phyloP scores from a whole-genome alignment of 805 yeast species.

The Isabelozyma pseudorhagii region DNA sequence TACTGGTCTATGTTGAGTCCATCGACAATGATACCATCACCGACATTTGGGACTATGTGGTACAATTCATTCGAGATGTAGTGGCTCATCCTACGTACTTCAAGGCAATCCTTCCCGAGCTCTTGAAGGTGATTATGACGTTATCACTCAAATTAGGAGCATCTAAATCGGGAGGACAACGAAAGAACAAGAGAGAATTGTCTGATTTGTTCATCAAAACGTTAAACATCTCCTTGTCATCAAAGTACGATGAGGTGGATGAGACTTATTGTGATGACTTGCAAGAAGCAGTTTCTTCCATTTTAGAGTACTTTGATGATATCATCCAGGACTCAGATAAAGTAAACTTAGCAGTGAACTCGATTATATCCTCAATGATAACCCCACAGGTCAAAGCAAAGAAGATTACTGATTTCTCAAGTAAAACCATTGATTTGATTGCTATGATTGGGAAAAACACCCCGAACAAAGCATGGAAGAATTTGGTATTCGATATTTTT shows the following conservation, averaged over 20 bases:
- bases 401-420: slow-evolving; percentile 33
- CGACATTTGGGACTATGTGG: slow-evolving; percentile 67
- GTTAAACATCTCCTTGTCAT: slow-evolving; percentile 13
- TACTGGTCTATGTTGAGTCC: slow-evolving; percentile 59
- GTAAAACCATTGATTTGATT: slow-evolving; percentile 45
- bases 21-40: slow-evolving; percentile 75
- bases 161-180: slow-evolving; percentile 61
- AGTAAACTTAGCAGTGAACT: slow-evolving; percentile 44
- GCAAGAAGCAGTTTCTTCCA: slow-evolving; percentile 10
- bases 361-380: slow-evolving; percentile 52
- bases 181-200: slow-evolving; percentile 56
- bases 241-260: slow-evolving; percentile 1
- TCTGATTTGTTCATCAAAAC: slow-evolving; percentile 33
- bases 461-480: slow-evolving; percentile 59
- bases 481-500: slow-evolving; percentile 59
- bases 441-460: slow-evolving; percentile 29
- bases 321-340: slow-evolving; percentile 62
- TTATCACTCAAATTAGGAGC: slow-evolving; percentile 56
- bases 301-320: slow-evolving; percentile 35
- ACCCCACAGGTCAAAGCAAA: slow-evolving; percentile 52
- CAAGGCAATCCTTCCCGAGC: slow-evolving; percentile 46
- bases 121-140: slow-evolving; percentile 50
- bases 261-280: slow-evolving; percentile 9
- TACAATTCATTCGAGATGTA: slow-evolving; percentile 60
- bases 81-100: slow-evolving; percentile 45